These are phyloP conservation scores for Massarina eburnea DNA, from an alignment of 2,329 filamentous ascomycete species.

Conservation along the genomic window DNA sequence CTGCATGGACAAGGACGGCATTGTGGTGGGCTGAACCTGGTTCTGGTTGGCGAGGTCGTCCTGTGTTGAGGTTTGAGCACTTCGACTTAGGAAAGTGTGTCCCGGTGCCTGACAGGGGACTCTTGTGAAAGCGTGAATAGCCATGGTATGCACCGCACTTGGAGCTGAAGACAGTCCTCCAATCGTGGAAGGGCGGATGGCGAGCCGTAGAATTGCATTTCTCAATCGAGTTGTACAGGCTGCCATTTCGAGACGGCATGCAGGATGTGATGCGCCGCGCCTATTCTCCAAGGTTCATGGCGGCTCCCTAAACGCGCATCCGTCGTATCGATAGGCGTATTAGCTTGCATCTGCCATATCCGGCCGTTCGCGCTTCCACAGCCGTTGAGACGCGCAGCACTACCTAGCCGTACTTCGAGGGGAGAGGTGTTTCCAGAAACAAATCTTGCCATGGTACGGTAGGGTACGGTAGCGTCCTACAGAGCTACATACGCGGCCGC, in stretches of 20 bases:
- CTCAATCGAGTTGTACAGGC: background rate
- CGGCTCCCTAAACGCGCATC: constrained; percentile 11
- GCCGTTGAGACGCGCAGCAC: constrained; percentile 13
- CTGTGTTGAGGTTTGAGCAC: background rate
- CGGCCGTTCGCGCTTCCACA: background rate
- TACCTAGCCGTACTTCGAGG: too few relatives aligned
- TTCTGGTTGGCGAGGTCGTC: background rate
- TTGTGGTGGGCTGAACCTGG: background rate
- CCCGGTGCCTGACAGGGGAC: background rate
- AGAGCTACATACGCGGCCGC: constrained; percentile 9
- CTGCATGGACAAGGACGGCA: background rate
- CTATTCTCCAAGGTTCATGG: background rate
- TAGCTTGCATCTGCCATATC: constrained; percentile 1
- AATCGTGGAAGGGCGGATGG: background rate
- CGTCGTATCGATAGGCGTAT: constrained; percentile 21
- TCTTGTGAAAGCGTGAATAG: too few relatives aligned
- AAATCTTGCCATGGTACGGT: too few relatives aligned
- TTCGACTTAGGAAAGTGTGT: background rate
- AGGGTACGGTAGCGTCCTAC: constrained; percentile 8
- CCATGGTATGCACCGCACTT: too few relatives aligned
- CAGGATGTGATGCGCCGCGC: background rate
- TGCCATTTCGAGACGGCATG: background rate
- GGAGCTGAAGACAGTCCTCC: too few relatives aligned
- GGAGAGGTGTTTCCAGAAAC: constrained; percentile 16
- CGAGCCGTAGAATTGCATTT: background rate